Conservation (phyloP, 1,284 basidiomycete genomes). For the Tilletia horrida region DNA sequence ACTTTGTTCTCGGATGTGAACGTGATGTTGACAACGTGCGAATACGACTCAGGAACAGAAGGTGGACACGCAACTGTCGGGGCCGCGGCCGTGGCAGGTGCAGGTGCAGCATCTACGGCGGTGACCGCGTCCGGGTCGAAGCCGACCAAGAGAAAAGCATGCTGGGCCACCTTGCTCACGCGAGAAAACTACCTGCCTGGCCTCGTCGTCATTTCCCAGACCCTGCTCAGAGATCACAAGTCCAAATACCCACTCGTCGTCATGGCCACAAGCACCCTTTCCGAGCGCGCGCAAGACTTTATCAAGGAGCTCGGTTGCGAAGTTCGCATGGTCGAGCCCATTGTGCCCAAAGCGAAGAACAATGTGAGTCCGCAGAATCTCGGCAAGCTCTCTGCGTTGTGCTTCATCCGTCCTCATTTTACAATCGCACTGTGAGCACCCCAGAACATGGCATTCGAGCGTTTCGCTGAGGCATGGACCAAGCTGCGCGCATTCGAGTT, state of each 20-base stretch:
- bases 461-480: slow-evolving; percentile 52
- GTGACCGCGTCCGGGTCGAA: not conserved
- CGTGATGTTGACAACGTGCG: too few species aligned
- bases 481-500: slow-evolving; percentile 50
- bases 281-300: slow-evolving; percentile 24
- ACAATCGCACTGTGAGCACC: not conserved
- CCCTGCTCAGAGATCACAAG: slow-evolving; percentile 31
- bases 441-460: slow-evolving; percentile 27
- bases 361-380: slow-evolving; percentile 19
- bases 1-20: too few species aligned
- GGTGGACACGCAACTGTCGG: not conserved
- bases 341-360: slow-evolving; percentile 25
- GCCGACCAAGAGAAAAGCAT: slow-evolving; percentile 14
- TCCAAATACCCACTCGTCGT: slow-evolving; percentile 41
- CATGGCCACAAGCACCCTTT: slow-evolving; percentile 37
- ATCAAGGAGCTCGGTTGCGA: slow-evolving; percentile 30
- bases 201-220: slow-evolving; percentile 39
- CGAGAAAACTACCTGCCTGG: slow-evolving; percentile 43
- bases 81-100: not conserved
- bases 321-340: slow-evolving; percentile 33
- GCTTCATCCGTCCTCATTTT: not conserved
- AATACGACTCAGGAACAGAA: not conserved
- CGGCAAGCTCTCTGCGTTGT: not conserved
- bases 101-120: not conserved
- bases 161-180: slow-evolving; percentile 47